phyloP scores from a whole-genome alignment of 805 yeast genomes.

The Lipomyces yamadae region DNA sequence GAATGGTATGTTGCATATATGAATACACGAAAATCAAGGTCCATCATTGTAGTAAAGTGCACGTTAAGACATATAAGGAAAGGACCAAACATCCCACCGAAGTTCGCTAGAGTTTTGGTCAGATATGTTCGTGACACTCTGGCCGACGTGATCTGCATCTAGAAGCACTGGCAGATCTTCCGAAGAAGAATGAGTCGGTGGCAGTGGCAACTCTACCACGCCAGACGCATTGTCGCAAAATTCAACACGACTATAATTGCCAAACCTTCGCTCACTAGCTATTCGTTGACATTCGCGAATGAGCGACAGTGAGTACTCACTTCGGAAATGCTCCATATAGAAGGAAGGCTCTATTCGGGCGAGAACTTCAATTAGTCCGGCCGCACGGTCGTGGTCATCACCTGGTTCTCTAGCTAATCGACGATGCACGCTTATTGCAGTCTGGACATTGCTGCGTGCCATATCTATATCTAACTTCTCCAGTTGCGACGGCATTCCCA shows the following conservation, averaged over 20 bases:
- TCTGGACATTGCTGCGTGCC: slow-evolving; percentile 3
- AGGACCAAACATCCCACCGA: slow-evolving; percentile 5
- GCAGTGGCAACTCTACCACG: neutral
- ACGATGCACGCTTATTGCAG: slow-evolving; percentile 8
- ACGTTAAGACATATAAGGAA: too few relatives aligned
- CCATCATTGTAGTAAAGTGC: too few relatives aligned
- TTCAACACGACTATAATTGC: neutral
- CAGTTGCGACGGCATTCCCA: slow-evolving; percentile 6
- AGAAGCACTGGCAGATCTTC: neutral
- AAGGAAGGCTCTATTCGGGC: slow-evolving; percentile 10
- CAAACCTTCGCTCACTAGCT: neutral
- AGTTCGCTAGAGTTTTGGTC: neutral
- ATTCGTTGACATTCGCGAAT: neutral
- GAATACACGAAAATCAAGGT: too few relatives aligned
- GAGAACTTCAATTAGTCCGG: slow-evolving; percentile 4
- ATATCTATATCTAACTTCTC: neutral
- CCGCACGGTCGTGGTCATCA: slow-evolving; percentile 6
- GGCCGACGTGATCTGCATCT: neutral
- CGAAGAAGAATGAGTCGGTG: neutral
- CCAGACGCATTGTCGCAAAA: neutral
- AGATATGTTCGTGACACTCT: neutral
- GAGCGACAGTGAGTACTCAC: slow-evolving; percentile 1
- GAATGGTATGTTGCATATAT: too few relatives aligned
- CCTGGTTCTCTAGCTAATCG: slow-evolving; percentile 3
- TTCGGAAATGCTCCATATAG: slow-evolving; percentile 7